Base-by-base conservation (phyloP, 306 rosid species). In the Hippophae gyantsensis region DNA sequence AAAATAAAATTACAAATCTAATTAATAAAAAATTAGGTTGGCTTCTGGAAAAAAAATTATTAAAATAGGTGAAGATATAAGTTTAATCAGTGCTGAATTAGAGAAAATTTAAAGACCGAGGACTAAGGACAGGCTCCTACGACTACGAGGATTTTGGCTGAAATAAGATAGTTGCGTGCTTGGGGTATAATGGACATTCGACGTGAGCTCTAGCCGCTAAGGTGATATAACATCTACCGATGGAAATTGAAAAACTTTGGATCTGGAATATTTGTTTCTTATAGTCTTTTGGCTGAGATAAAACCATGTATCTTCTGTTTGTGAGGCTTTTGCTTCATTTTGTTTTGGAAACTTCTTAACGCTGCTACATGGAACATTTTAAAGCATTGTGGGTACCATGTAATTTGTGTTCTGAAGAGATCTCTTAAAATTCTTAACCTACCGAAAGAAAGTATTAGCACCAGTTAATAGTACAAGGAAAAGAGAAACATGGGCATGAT, bases 251-350 rank as follows among this genome's bases (percentile, higher is more conserved):
- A 11, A 44, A 46, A 7, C 26, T 14, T 43, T 52, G 38, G 48
- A 51, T 67, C 38, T 14, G 60, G 8, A 59, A 43, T 3, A 23
- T 47, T 41, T 53, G 8, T 13, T 3, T 52, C 44, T 45, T 60
- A 46, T 3, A 14, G 23, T 43, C n/a, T 13, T 13, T 52, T 45
- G 23, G 38, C 38, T 32, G 38, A 4, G 38, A 32, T 18, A 10
- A 52, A 13, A 6, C 8, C 8, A 13, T 54, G 43, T 8, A 42
- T 10, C 51, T 49, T 41, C n/a, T 42, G 62, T 56, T 56, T 50
- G 18, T 56, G 14, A 18, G 70, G 56, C 49, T 10, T 46, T 55
- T 18, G 18, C 52, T 55, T 55, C 54, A 45, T 42, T 56, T 56
- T 23, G 12, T 65, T 48, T 32, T 43, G 10, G 42, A 42, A 63